Conservation (phyloP, 768 basidiomycete genomes). For the Lyophyllum decastes region DNA sequence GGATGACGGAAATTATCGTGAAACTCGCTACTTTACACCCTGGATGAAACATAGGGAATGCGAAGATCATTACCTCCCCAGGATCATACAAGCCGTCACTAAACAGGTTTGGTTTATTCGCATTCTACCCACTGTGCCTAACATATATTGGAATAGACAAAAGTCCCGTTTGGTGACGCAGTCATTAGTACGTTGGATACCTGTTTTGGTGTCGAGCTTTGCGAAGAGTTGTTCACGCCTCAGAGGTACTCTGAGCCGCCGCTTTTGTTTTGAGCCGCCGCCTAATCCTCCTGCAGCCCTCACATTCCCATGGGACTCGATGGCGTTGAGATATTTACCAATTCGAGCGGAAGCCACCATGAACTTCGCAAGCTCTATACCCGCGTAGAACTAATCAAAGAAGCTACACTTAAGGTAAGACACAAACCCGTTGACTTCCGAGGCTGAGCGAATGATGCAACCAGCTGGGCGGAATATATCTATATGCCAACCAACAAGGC, state of each 20-base stretch:
- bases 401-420: slow-evolving; percentile 88
- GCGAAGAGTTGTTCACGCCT: slow-evolving; percentile 97
- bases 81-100: slow-evolving; percentile 86
- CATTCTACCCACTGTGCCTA: background rate
- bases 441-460: background rate
- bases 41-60: slow-evolving; percentile 89
- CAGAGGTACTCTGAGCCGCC: slow-evolving; percentile 68
- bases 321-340: slow-evolving; percentile 98
- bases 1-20: slow-evolving; percentile 97
- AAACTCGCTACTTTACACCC: slow-evolving; percentile 88
- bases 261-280: background rate
- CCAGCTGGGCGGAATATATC: slow-evolving; percentile 93
- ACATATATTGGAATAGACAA: slow-evolving; percentile 46
- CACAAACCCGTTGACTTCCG: background rate
- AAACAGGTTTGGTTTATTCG: slow-evolving; percentile 61
- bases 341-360: slow-evolving; percentile 97
- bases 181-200: slow-evolving; percentile 93
- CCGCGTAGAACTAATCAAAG: slow-evolving; percentile 93
- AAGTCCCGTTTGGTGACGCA: slow-evolving; percentile 95
- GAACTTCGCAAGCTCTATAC: slow-evolving; percentile 95
- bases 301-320: slow-evolving; percentile 98
- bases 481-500: slow-evolving; percentile 98
- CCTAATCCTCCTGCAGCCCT: slow-evolving; percentile 55
- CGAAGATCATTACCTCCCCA: slow-evolving; percentile 91
- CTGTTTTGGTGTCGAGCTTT: slow-evolving; percentile 94